These are phyloP conservation scores for Mesembryanthemum crystallinum DNA, from an alignment of 148 eudicot species.

Conservation along the genomic window DNA sequence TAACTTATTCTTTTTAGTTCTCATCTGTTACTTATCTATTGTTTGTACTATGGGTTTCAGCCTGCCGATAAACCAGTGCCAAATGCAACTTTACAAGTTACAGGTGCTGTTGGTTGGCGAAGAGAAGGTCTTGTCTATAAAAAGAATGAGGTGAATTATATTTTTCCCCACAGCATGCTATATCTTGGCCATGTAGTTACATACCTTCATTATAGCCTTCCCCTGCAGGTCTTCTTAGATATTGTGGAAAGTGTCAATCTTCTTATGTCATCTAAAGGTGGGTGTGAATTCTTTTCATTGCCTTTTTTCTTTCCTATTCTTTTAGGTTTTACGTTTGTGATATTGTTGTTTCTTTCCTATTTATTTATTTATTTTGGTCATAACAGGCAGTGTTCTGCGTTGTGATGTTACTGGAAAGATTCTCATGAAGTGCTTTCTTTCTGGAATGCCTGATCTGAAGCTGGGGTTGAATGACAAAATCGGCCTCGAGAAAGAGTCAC, in stretches of 20 bases:
- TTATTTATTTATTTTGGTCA: conserved; percentile 18
- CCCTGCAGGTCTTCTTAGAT: conserved; percentile 81
- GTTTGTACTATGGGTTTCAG: conserved; percentile 35
- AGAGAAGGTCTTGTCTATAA: conserved; percentile 92
- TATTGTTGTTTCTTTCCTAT: not conserved
- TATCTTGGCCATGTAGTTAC: conserved; percentile 5
- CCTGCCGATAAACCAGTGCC: conserved; percentile 92
- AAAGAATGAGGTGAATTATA: conserved; percentile 76
- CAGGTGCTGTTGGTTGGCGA: conserved; percentile 99
- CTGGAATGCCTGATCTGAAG: conserved; percentile 99
- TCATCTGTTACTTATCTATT: conserved; percentile 6
- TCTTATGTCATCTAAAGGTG: conserved; percentile 98
- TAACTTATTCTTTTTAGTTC: not conserved
- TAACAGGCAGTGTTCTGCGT: conserved; percentile 82
- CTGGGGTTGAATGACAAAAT: conserved; percentile 96
- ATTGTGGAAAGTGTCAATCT: conserved; percentile 99
- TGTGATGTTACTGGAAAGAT: conserved; percentile 99
- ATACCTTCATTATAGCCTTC: conserved; percentile 18
- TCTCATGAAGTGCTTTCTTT: conserved; percentile 98
- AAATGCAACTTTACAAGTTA: conserved; percentile 98
- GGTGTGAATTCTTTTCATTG: not conserved
- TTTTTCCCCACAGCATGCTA: conserved; percentile 11
- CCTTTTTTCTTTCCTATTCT: not conserved
- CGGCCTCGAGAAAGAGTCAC: conserved; percentile 99
- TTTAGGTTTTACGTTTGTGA: conserved; percentile 5